Base-by-base conservation (phyloP, 2,329 filamentous ascomycete species). In the Colletotrichum karsti region DNA sequence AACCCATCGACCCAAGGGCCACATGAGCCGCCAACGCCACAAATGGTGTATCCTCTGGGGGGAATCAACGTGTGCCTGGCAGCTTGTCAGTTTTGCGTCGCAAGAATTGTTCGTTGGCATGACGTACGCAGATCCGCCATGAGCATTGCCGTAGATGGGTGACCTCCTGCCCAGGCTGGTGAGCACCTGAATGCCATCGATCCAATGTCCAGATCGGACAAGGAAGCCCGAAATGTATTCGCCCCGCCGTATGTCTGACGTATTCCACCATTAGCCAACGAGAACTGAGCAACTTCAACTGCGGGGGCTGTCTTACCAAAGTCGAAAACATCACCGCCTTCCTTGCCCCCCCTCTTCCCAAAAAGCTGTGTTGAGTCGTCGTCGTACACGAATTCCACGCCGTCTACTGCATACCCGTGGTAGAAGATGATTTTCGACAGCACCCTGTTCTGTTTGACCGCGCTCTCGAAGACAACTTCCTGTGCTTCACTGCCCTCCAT, bases 341-440 rank as follows among this genome's bases (percentile, higher is more conserved):
- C 81, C 70, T 91, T 91, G 7, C 91, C 92, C 12, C 92, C 92
- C 61, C 87, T 85, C 75, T 93, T 95, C 42, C 96, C 96, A 82
- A 99, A 97, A 4, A 98, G 79, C 76, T 98, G 94, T 61, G 86
- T 92, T 1, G 93, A 92, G 15, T 88, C 87, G 77, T 98, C 94
- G 74, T 98, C 95, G 76, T 97, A 98, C 67, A 93, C 85, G 79
- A 99, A 98, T 77, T 98, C 95, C 20, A 99, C 79, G 0, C 96
- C 96, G 77, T 97, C 92, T 12, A 98, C 76, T 66, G 85, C 83
- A 20, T 62, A 54, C 2, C 93, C 94, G 73, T 94, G 91, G 75
- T 94, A 97, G 13, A 97, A 85, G 67, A 90, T 87, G 63, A 98
- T 87, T 5, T 88, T 88, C 1, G 90, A 91, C 70, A 98, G 83